Evolutionary conservation across 106 monocot species (phyloP), one percentile per base, ranked within the genome.

Genomic region (Hemerocallis citrina): DNA sequence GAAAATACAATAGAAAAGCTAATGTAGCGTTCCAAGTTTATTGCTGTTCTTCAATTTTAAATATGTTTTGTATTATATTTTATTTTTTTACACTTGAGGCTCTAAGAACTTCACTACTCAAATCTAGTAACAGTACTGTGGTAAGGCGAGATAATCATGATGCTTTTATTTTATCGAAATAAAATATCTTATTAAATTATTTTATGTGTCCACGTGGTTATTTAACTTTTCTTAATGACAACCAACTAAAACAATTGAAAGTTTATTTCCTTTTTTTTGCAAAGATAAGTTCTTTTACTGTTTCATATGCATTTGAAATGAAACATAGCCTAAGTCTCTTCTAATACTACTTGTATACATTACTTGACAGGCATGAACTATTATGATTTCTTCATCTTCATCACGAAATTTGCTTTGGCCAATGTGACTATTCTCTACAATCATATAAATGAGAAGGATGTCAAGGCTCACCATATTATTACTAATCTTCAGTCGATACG

Each of bases 351-450:
- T 3, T 59, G 22, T 37, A 59, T 39, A n/a, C 2, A 39, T 39
- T 22, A n/a, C n/a, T 15, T 68, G 34, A 43, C 84, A 98, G 96
- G 96, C 46, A 98, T 98, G 96, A 88, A 98, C 64, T 98, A 85
- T 59, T 75, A 79, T 59, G 91, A 88, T 52, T 92, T 98, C 73
- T 91, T 98, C 31, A 66, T 77, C 30, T 80, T 98, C 66, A 66
- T 98, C 38, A 67, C 68, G 57, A 54, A 87, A 45, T 88, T 84
- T 34, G 28, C 84, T 16, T 66, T 92, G 46, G 91, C 87, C 64
- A 91, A 70, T 40, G 32, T 79, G 62, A 48, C 70, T 14, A 57
- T 72, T 46, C 68, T 91, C 33, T 39, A 42, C 45, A 71, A 77
- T 66, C 61, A 72, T 51, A 44, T 40, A 57, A 51, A 74, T n/a